These are phyloP conservation scores for Debaryomyces hansenii DNA, from an alignment of 805 yeast genomes.

Conservation along the genomic window DNA sequence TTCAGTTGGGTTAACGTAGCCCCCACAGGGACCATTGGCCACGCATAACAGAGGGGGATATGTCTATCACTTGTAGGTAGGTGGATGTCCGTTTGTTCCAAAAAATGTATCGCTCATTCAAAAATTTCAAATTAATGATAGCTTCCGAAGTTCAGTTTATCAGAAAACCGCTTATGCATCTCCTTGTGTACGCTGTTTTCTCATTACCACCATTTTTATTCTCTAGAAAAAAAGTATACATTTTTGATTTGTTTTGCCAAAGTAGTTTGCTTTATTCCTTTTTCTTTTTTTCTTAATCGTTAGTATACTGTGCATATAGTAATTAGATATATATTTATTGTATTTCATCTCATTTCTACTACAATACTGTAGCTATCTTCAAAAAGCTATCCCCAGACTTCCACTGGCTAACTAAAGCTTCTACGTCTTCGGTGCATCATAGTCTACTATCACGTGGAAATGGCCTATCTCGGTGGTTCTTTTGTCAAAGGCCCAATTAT, in stretches of 20 bases:
- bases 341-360: not conserved
- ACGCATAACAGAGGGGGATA: not conserved
- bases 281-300: not conserved
- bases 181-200: not conserved
- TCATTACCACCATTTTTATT: not conserved
- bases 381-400: no score
- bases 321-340: conserved; percentile 6
- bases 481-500: no score
- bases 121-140: not conserved
- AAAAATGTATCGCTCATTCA: not conserved
- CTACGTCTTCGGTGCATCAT: no score
- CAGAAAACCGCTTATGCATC: not conserved
- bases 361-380: not conserved
- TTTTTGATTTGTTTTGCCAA: not conserved
- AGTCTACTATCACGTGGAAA: no score
- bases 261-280: conserved; percentile 1
- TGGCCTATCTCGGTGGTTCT: no score
- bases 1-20: no score
- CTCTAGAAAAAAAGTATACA: not conserved
- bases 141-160: not conserved
- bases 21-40: not conserved
- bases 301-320: conserved; percentile 9
- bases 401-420: no score
- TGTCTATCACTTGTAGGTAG: conserved; percentile 1
- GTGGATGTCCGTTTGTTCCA: not conserved